Evolutionary conservation across 2,329 filamentous ascomycete genomes (phyloP).

Genomic region (Phaeosphaeria sp.): DNA sequence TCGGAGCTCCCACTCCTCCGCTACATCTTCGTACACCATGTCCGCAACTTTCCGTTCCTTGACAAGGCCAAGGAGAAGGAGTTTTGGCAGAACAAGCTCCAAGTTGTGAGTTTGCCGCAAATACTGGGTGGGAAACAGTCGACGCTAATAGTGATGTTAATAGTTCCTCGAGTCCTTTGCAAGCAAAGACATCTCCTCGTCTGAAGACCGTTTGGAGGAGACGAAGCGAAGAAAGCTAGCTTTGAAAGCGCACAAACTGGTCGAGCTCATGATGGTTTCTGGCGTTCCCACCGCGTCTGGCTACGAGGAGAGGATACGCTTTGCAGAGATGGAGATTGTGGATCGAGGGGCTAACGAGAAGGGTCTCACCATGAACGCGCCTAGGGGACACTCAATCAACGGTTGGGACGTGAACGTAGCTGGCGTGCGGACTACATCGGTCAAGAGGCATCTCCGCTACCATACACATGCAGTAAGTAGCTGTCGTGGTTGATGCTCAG

Average conservation of each 20-base stretch:
- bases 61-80: conserved; percentile 98
- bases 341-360: conserved; percentile 92
- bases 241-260: conserved; percentile 90
- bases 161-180: conserved; percentile 97
- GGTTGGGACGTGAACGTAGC: conserved; percentile 98
- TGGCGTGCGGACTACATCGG: conserved; percentile 78
- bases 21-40: conserved; percentile 97
- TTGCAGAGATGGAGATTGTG: conserved; percentile 95
- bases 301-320: conserved; percentile 96
- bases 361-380: conserved; percentile 83
- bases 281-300: conserved; percentile 94
- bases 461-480: conserved; percentile 85
- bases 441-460: conserved; percentile 86
- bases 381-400: conserved; percentile 90
- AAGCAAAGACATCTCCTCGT: conserved; percentile 95
- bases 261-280: conserved; percentile 99
- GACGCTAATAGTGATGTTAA: conserved; percentile 24
- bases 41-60: conserved; percentile 96
- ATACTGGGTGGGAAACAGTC: conserved; percentile 4
- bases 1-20: conserved; percentile 92
- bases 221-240: conserved; percentile 94
- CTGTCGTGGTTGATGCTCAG: not conserved
- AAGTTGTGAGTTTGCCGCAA: conserved; percentile 70
- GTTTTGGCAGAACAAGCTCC: conserved; percentile 98
- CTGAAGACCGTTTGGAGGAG: conserved; percentile 93